Evolutionary conservation across 768 basidiomycete species (phyloP).

Genomic region (Suillus discolor): DNA sequence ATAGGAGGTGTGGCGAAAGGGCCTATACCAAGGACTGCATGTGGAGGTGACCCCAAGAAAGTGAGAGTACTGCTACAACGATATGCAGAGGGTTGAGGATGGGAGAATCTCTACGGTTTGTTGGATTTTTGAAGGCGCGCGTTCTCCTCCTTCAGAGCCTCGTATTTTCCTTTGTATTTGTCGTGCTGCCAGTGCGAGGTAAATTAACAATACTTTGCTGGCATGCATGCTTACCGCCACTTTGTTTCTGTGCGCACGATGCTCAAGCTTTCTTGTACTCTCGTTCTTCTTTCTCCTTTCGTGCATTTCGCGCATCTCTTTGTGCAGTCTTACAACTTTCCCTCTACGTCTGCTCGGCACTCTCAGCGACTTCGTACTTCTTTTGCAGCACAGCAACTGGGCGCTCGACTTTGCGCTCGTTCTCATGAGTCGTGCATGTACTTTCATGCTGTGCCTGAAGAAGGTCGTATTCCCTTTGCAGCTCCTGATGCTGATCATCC

Average conservation of each 20-base stretch:
- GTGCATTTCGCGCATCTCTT: not conserved
- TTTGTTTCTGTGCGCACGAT: constrained; percentile 22
- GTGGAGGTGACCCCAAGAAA: too few relatives aligned
- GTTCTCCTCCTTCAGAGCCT: constrained; percentile 20
- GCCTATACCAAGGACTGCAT: too few relatives aligned
- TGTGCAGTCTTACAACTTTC: not conserved
- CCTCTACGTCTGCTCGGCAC: not conserved
- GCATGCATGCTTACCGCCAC: constrained; percentile 20
- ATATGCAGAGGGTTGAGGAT: too few relatives aligned
- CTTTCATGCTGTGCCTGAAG: constrained; percentile 16
- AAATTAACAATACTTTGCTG: not conserved
- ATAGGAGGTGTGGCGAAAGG: not conserved
- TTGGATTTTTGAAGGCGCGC: constrained; percentile 5
- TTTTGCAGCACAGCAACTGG: not conserved
- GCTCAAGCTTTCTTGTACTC: too few relatives aligned
- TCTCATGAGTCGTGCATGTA: not conserved
- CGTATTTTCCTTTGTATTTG: constrained; percentile 29
- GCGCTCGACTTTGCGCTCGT: not conserved
- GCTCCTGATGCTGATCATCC: constrained; percentile 11
- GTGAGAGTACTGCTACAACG: too few relatives aligned
- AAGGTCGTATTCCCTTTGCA: constrained; percentile 18
- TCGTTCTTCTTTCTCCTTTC: not conserved
- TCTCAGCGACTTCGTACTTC: not conserved
- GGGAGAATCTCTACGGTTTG: not conserved
- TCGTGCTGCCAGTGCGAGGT: constrained; percentile 15